Conservation (phyloP, 1,284 basidiomycete species). For the Mrakiaceae sp. region DNA sequence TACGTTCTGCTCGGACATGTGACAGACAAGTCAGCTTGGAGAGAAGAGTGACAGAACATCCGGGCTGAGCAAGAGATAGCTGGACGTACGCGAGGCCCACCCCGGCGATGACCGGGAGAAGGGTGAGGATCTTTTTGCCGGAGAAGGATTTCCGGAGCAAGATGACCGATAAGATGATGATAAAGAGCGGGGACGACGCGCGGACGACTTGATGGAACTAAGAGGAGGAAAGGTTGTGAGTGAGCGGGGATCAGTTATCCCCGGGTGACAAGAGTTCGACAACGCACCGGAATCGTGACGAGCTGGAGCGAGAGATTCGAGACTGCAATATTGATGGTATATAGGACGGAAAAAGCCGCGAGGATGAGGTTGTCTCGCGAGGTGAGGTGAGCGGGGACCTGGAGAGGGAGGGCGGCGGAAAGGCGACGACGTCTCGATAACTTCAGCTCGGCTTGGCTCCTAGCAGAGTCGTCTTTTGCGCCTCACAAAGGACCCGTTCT, state of each 20-base stretch:
- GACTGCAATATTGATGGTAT: constrained; percentile 83
- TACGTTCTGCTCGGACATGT: constrained; percentile 50
- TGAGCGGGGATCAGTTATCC: background rate
- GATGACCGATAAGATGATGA: constrained; percentile 56
- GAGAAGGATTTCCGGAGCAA: constrained; percentile 36
- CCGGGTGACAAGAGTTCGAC: background rate
- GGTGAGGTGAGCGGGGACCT: constrained; percentile 46
- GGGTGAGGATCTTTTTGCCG: constrained; percentile 51
- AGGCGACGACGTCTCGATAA: background rate
- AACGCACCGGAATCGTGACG: constrained; percentile 77
- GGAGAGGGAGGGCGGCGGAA: background rate
- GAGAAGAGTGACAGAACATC: background rate
- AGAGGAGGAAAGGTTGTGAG: background rate
- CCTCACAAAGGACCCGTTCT: constrained; percentile 47
- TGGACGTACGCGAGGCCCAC: constrained; percentile 77
- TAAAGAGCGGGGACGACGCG: constrained; percentile 83
- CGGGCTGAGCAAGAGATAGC: background rate
- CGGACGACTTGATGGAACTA: constrained; percentile 92
- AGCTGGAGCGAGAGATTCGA: constrained; percentile 78
- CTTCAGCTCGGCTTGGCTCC: background rate
- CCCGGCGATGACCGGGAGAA: constrained; percentile 78
- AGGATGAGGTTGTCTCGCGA: constrained; percentile 52
- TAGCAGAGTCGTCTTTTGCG: background rate
- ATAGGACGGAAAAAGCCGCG: constrained; percentile 68
- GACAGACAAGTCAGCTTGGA: background rate